Evolutionary conservation across 2,329 filamentous ascomycete species (phyloP).

Genomic region (Diaporthe aspalathi): DNA sequence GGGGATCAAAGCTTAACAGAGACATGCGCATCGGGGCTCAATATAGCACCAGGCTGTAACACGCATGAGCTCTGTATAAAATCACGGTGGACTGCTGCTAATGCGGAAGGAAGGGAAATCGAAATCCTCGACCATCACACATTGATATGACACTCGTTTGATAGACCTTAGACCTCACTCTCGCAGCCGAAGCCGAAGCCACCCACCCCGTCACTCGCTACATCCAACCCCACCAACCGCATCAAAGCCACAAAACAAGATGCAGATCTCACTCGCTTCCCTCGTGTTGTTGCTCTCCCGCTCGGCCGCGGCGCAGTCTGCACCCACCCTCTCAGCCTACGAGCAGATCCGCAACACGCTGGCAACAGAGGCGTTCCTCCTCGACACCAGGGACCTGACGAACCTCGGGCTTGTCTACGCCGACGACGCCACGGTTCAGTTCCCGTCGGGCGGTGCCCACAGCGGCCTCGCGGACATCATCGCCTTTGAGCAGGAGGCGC

Average conservation of each 20-base stretch:
- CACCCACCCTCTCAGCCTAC: conserved; percentile 18
- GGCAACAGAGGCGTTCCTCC: conserved; percentile 17
- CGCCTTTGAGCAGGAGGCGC: neutral
- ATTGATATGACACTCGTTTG: neutral
- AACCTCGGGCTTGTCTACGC: conserved; percentile 12
- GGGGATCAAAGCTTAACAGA: conserved; percentile 2
- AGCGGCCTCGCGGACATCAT: conserved; percentile 8
- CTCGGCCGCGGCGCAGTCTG: neutral
- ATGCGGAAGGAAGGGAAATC: neutral
- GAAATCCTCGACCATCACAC: neutral
- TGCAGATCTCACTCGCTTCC: neutral
- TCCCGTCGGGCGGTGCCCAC: neutral
- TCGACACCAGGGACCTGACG: conserved; percentile 23
- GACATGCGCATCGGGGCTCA: neutral
- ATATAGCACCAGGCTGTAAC: neutral
- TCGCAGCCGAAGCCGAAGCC: neutral
- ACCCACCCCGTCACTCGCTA: neutral
- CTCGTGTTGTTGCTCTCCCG: neutral
- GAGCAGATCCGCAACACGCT: conserved; percentile 24
- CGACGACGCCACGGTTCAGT: neutral
- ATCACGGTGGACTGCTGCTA: too few species aligned
- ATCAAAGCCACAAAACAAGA: neutral
- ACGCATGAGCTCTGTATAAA: neutral
- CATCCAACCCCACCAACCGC: neutral
- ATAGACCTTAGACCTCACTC: too few species aligned